Evolutionary conservation across 1,284 basidiomycete genomes (phyloP).

Genomic region (Lignosus rhinocerotis): DNA sequence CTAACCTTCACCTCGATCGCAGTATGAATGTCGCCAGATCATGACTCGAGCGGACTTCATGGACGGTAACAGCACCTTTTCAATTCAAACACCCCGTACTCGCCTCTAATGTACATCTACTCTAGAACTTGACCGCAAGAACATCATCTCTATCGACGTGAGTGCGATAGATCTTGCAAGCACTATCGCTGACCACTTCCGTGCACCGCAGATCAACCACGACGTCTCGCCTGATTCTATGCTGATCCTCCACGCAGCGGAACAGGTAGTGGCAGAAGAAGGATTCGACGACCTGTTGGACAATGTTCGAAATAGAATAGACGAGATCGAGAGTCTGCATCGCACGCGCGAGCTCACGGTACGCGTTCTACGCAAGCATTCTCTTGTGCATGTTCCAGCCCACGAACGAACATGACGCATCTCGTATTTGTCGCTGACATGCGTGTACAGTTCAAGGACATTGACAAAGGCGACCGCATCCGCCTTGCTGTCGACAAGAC

Average conservation of each 20-base stretch:
- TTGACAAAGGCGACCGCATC: constrained; percentile 57
- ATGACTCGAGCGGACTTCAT: constrained; percentile 86
- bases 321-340: constrained; percentile 73
- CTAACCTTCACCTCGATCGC: background rate
- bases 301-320: constrained; percentile 70
- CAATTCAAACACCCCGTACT: background rate
- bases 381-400: background rate
- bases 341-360: constrained; percentile 73
- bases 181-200: constrained; percentile 3
- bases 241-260: constrained; percentile 69
- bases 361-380: constrained; percentile 29
- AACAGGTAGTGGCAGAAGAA: constrained; percentile 66
- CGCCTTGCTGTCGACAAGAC: constrained; percentile 64
- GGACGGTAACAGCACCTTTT: constrained; percentile 48
- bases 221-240: constrained; percentile 80
- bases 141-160: constrained; percentile 81
- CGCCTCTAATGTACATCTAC: background rate
- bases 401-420: background rate
- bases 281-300: constrained; percentile 76
- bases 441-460: constrained; percentile 60
- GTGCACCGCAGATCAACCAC: constrained; percentile 56
- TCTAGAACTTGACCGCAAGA: constrained; percentile 59
- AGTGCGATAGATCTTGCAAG: constrained; percentile 27
- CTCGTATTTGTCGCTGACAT: constrained; percentile 1
- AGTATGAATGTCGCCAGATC: constrained; percentile 70